phyloP scores from a whole-genome alignment of 176 grass and related monocot genomes.

The Urochloa ruziziensis region DNA sequence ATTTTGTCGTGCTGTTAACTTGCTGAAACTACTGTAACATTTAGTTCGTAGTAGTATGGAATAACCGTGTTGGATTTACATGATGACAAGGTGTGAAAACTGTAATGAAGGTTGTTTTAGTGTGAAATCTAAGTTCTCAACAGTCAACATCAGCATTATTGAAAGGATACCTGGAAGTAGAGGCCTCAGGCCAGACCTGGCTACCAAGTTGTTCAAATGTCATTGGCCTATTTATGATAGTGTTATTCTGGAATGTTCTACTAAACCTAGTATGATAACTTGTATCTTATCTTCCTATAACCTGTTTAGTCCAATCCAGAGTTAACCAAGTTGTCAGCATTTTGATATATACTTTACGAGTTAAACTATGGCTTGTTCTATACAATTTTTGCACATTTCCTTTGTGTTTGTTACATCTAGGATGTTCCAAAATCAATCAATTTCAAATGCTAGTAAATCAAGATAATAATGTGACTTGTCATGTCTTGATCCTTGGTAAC shows the following conservation, averaged over 20 bases:
- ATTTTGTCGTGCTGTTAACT: background rate
- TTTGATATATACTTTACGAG: constrained; percentile 1
- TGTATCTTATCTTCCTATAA: background rate
- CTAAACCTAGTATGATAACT: background rate
- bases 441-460: background rate
- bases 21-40: background rate
- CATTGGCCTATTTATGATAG: background rate
- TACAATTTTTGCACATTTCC: background rate
- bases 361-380: background rate
- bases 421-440: background rate
- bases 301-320: background rate
- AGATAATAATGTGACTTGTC: background rate
- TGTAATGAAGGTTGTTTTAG: background rate
- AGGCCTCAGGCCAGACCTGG: background rate
- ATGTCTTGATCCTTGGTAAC: background rate
- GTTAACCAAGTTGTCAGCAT: background rate
- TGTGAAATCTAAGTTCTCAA: background rate
- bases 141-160: background rate
- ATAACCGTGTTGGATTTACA: background rate
- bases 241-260: background rate
- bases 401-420: constrained; percentile 2
- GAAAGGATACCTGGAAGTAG: background rate
- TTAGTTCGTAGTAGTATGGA: background rate
- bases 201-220: background rate
- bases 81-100: background rate